A percentile compares a stretch with the other conserved stretches of the same genome.
phyloP scores from a whole-genome alignment of 1,139 yeast genomes.

The Pichia sp. region DNA sequence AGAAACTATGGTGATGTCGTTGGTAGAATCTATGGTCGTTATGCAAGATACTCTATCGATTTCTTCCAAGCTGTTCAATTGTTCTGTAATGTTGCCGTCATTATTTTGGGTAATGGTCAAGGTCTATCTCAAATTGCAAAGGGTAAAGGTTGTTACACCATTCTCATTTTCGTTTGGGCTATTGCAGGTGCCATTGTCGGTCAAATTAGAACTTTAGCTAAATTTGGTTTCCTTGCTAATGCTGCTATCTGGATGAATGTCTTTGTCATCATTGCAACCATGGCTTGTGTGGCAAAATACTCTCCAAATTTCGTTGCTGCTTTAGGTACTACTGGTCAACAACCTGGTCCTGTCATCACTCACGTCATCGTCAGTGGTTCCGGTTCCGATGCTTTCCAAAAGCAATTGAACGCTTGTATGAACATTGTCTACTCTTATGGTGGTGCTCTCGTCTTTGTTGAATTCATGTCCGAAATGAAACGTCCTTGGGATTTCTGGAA shows the following conservation, averaged over 20 bases:
- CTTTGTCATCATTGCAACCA: slow-evolving; percentile 33
- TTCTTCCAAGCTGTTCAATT: slow-evolving; percentile 34
- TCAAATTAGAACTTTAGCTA: slow-evolving; percentile 33
- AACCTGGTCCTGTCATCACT: slow-evolving; percentile 21
- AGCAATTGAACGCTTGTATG: slow-evolving; percentile 33
- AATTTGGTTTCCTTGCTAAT: slow-evolving; percentile 36
- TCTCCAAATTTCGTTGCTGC: slow-evolving; percentile 32
- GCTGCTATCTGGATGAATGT: slow-evolving; percentile 38
- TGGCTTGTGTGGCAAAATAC: slow-evolving; percentile 32
- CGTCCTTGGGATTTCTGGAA: slow-evolving; percentile 41
- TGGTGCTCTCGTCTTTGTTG: slow-evolving; percentile 39
- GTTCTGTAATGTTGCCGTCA: slow-evolving; percentile 35
- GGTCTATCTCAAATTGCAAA: slow-evolving; percentile 34
- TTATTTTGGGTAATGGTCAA: slow-evolving; percentile 35
- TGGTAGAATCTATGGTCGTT: slow-evolving; percentile 30
- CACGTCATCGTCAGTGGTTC: slow-evolving; percentile 9
- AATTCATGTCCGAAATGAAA: slow-evolving; percentile 40
- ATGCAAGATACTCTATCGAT: slow-evolving; percentile 29
- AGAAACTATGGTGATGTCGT: slow-evolving; percentile 36
- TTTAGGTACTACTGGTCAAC: slow-evolving; percentile 18
- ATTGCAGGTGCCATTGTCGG: slow-evolving; percentile 36
- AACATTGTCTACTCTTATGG: slow-evolving; percentile 42
- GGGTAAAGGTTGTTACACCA: slow-evolving; percentile 33
- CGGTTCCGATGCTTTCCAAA: slow-evolving; percentile 21
- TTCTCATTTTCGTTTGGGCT: slow-evolving; percentile 35